Conservation (phyloP, 1,139 yeast genomes). For the Zygoascus meyerae region DNA sequence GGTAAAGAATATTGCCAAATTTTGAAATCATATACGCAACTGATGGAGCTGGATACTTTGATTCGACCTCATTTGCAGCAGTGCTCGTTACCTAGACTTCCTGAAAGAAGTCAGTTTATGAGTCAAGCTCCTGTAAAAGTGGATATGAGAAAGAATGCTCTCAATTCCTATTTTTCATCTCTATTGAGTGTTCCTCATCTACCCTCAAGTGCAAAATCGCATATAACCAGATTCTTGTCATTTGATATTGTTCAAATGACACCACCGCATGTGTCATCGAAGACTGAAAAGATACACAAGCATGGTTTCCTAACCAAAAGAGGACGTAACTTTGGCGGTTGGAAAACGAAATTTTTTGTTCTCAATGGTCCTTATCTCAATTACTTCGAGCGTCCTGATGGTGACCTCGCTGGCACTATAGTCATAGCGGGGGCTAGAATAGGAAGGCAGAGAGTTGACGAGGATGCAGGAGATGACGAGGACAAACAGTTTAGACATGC, state of each 20-base stretch:
- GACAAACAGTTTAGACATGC: constrained; percentile 65
- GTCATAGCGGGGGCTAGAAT: constrained; percentile 55
- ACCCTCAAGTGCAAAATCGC: constrained; percentile 49
- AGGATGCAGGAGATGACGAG: constrained; percentile 40
- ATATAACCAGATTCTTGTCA: constrained; percentile 62
- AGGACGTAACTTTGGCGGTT: constrained; percentile 53
- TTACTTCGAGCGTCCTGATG: constrained; percentile 57
- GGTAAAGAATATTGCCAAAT: constrained; percentile 68
- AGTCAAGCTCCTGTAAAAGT: constrained; percentile 61
- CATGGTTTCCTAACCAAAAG: constrained; percentile 68
- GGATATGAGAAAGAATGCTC: constrained; percentile 49
- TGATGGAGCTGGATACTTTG: constrained; percentile 51
- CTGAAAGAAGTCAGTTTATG: constrained; percentile 52
- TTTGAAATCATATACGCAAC: constrained; percentile 52
- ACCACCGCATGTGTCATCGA: not conserved
- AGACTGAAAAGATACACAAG: constrained; percentile 29
- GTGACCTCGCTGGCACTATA: constrained; percentile 52
- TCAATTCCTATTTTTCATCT: constrained; percentile 56
- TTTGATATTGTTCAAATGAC: constrained; percentile 62
- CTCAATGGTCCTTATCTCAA: constrained; percentile 61
- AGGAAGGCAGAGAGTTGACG: constrained; percentile 45
- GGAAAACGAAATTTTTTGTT: constrained; percentile 74
- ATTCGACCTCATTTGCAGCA: constrained; percentile 45
- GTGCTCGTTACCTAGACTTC: constrained; percentile 56
- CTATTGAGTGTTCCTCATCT: constrained; percentile 52